A percentile compares a stretch with the other conserved stretches of the same genome.
phyloP scores from a whole-genome alignment of 2,329 filamentous ascomycete genomes.

The Nakataea oryzae region DNA sequence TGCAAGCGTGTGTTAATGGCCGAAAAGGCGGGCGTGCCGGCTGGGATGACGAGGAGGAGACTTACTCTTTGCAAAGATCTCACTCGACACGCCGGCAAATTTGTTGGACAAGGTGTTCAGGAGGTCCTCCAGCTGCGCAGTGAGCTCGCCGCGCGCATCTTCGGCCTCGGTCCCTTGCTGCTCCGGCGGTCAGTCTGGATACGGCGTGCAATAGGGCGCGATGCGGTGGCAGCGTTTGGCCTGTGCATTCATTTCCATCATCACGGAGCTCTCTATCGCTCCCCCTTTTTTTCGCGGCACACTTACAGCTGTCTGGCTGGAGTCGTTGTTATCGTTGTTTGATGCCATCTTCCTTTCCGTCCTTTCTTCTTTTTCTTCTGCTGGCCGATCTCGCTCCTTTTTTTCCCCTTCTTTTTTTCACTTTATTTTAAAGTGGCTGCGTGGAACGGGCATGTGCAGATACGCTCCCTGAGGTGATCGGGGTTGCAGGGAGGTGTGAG shows the following conservation, averaged over 20 bases:
- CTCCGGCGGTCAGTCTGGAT: slow-evolving; percentile 11
- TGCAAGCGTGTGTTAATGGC: slow-evolving; percentile 21
- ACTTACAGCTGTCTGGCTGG: slow-evolving; percentile 25
- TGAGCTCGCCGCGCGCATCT: slow-evolving; percentile 52
- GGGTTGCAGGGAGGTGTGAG: not conserved
- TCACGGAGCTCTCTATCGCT: not conserved
- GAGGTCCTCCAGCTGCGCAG: slow-evolving; percentile 74
- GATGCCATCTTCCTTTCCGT: slow-evolving; percentile 20
- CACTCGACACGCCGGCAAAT: slow-evolving; percentile 73
- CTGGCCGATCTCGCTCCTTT: not conserved
- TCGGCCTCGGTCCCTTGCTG: slow-evolving; percentile 20
- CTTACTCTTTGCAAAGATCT: slow-evolving; percentile 83
- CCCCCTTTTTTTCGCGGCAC: not conserved
- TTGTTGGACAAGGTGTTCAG: slow-evolving; percentile 77
- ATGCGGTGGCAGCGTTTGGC: not conserved
- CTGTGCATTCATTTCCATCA: no score
- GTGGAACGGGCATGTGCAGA: not conserved
- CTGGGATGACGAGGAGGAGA: slow-evolving; percentile 6
- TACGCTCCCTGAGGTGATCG: not conserved
- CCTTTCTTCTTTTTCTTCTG: not conserved
- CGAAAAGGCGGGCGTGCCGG: not conserved
- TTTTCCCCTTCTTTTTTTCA: no score
- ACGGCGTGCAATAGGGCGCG: not conserved
- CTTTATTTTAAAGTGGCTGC: not conserved
- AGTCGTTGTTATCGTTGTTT: slow-evolving; percentile 26